These are phyloP conservation scores for Elaeagnus macrophylla DNA, from an alignment of 306 rosid genomes.

Conservation along the genomic window DNA sequence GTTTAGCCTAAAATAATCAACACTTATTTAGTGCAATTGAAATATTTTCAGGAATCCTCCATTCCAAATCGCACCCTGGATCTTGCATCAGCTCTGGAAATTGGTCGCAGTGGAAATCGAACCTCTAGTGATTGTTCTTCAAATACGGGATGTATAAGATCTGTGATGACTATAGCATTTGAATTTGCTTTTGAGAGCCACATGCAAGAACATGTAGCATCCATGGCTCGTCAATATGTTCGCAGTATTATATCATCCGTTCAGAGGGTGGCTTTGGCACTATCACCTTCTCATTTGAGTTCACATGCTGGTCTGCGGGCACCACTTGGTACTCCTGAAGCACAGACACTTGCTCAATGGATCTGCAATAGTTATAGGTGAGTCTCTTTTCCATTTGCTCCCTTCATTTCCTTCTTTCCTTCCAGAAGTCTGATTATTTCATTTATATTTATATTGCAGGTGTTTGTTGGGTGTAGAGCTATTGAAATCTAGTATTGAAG, in stretches of 20 bases:
- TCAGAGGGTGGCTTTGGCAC: slow-evolving; percentile 95
- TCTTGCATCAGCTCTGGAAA: slow-evolving; percentile 94
- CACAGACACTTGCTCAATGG: slow-evolving; percentile 96
- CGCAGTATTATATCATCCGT: slow-evolving; percentile 97
- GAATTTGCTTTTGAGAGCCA: slow-evolving; percentile 97
- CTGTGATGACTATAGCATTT: slow-evolving; percentile 99
- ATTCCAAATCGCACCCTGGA: slow-evolving; percentile 99
- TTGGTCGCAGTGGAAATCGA: slow-evolving; percentile 77
- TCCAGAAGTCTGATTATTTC: not conserved
- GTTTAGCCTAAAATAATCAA: not conserved
- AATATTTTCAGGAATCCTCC: slow-evolving; percentile 65
- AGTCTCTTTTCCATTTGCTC: not conserved
- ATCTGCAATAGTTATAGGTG: slow-evolving; percentile 93
- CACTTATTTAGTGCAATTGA: not conserved
- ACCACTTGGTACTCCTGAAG: slow-evolving; percentile 94
- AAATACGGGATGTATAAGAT: slow-evolving; percentile 67
- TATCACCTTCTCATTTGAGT: slow-evolving; percentile 86
- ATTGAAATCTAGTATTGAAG: slow-evolving; percentile 63
- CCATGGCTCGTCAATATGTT: slow-evolving; percentile 97
- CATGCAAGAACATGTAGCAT: slow-evolving; percentile 96
- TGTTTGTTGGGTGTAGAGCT: slow-evolving; percentile 87
- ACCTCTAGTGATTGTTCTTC: slow-evolving; percentile 53
- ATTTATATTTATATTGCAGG: slow-evolving; percentile 34
- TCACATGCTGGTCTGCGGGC: slow-evolving; percentile 78
- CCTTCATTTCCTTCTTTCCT: not conserved